Evolutionary conservation across 495 filamentous ascomycete genomes (phyloP).

Genomic region (Monascus purpureus): DNA sequence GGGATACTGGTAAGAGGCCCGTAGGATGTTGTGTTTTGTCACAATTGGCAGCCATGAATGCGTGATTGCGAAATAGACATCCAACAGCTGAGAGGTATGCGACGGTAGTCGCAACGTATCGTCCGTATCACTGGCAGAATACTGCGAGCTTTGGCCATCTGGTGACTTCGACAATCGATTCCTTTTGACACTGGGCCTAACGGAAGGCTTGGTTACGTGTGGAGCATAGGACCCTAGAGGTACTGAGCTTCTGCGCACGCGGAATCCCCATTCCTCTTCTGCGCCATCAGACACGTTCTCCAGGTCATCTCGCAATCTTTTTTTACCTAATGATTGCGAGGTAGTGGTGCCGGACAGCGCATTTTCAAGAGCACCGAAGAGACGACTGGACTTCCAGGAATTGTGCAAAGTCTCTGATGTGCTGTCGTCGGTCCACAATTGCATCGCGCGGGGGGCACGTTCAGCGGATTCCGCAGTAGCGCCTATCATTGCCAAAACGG

Average conservation of each 20-base stretch:
- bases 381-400: conserved; percentile 41
- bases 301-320: conserved; percentile 25
- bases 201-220: conserved; percentile 15
- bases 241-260: conserved; percentile 17
- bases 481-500: conserved; percentile 29
- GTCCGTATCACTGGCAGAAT: conserved; percentile 7
- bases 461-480: conserved; percentile 20
- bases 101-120: conserved; percentile 36
- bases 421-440: conserved; percentile 35
- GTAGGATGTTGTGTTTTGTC: conserved; percentile 52
- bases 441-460: conserved; percentile 20
- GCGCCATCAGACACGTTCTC: conserved; percentile 9
- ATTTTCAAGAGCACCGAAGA: conserved; percentile 39
- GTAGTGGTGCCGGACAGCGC: conserved; percentile 33
- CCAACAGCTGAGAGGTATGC: conserved; percentile 50
- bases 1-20: conserved; percentile 36
- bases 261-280: conserved; percentile 22
- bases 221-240: conserved; percentile 18
- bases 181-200: conserved; percentile 18
- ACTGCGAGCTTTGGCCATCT: conserved; percentile 5
- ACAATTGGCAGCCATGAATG: conserved; percentile 61
- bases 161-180: conserved; percentile 11
- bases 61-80: conserved; percentile 60
- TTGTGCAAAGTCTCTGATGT: conserved; percentile 41
- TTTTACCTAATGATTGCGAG: conserved; percentile 10